These are phyloP conservation scores for Goffeauzyma gilvescens DNA, from an alignment of 768 basidiomycete species.

Conservation along the genomic window DNA sequence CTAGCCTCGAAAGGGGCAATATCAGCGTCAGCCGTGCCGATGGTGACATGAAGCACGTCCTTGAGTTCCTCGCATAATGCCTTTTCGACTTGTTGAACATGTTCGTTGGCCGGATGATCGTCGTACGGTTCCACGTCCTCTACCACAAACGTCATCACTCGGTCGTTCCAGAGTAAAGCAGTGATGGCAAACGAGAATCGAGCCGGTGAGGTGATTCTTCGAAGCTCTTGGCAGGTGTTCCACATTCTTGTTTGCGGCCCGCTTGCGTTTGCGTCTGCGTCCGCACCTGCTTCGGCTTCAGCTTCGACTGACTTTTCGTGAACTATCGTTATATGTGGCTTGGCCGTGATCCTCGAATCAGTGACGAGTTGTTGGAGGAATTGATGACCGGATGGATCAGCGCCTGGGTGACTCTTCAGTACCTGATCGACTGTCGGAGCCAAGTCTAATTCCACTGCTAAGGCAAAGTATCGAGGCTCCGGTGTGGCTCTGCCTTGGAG, in stretches of 20 bases:
- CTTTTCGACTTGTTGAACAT: slow-evolving; percentile 7
- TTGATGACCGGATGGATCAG: slow-evolving; percentile 24
- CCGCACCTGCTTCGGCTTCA: slow-evolving; percentile 17
- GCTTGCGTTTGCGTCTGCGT: background rate
- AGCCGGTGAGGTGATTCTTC: slow-evolving; percentile 34
- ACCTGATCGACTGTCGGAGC: slow-evolving; percentile 34
- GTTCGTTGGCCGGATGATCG: background rate
- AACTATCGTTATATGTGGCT: slow-evolving; percentile 73
- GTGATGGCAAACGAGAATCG: slow-evolving; percentile 45
- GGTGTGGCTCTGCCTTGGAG: slow-evolving; percentile 30
- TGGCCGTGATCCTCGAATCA: slow-evolving; percentile 38
- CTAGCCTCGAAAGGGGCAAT: slow-evolving; percentile 53
- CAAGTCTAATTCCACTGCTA: slow-evolving; percentile 57
- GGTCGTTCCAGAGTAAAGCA: slow-evolving; percentile 50
- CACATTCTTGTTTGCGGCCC: slow-evolving; percentile 32
- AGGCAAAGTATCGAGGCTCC: slow-evolving; percentile 52
- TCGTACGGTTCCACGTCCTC: slow-evolving; percentile 38
- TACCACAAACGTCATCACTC: slow-evolving; percentile 64
- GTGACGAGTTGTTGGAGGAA: slow-evolving; percentile 41
- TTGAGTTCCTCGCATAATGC: slow-evolving; percentile 38
- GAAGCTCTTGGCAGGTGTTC: slow-evolving; percentile 40
- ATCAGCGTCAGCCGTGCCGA: slow-evolving; percentile 45
- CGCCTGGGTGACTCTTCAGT: slow-evolving; percentile 21
- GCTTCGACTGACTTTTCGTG: slow-evolving; percentile 41
- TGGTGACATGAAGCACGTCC: slow-evolving; percentile 58